Evolutionary conservation across 2,329 filamentous ascomycete species (phyloP), one percentile per base, ranked within the genome.

Genomic region (Colletotrichum melonis): DNA sequence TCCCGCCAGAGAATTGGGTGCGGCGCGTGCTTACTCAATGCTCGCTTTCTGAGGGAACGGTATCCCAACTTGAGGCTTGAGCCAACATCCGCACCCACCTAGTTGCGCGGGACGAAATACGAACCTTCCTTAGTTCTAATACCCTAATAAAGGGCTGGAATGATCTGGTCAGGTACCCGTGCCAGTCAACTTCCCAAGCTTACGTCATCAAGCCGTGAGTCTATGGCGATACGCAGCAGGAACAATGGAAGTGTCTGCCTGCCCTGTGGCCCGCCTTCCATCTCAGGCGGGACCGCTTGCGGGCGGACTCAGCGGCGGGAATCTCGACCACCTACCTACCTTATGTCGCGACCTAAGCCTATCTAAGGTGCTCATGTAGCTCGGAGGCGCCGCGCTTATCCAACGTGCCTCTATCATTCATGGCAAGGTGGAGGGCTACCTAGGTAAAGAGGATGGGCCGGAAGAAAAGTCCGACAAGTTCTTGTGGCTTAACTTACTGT

Each of bases 1-100:
- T 16, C 38, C 14, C 19, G 11, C 16, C 58, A 14, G 42, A 38
- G 52, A 68, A 63, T 63, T 64, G 32, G 46, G 52, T 58, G 57
- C 58, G 54, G 58, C 38, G 69, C 69, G 65, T 63, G 69, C 42
- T 49, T 49, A 19, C 42, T 49, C 38, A 42, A 42, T 19, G 38
- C 38, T 19, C 42, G 26, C 22, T 55, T 26, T 26, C 55, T 24
- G 14, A 8, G 19, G 11, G 4, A 35, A 35, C 32, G 32, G 32
- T 55, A 42, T 59, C 63, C 68, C 49, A 60, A 67, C 64, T 30
- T 57, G 49, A 12, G 54, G 60, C 64, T 30, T 57, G 49, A 12
- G 54, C 22, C 63, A 19, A 49, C 46, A 46, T 19, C 49, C 55
- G 24, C 22, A 60, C 56, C 54, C 22, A 60, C 56, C 54, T 32